Evolutionary conservation across 768 basidiomycete species (phyloP), one percentile per base, ranked within the genome.

Genomic region (Boletus patriciae): DNA sequence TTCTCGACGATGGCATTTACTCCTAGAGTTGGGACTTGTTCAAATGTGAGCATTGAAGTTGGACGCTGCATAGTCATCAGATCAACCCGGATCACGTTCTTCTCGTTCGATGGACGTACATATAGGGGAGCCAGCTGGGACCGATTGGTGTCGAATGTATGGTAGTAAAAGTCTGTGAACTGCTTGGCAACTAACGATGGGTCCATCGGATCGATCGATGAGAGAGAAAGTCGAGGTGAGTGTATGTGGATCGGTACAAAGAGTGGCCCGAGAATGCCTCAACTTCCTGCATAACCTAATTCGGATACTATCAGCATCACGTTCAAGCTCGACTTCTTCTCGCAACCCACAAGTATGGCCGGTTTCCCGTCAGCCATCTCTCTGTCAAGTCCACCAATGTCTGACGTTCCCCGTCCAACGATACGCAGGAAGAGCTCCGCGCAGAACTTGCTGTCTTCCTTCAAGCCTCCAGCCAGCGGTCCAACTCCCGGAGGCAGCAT

Each of bases 351-450:
- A 7, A 40, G 13, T 19, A 65, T 66, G 66, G 54, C 66, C 27
- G 47, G 53, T 41, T 71, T 66, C 57, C 56, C 62, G 47, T n/a
- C 59, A 19, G 34, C 60, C 8, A 43, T 52, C 33, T 57, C 67
- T 45, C 50, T 59, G 50, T 46, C 68, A 60, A 65, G 61, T 42
- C 66, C 68, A 54, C 61, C 68, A 52, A 70, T 69, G 72, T 65
- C 66, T 16, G 73, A 63, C 27, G 29, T 54, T 31, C 54, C 70
- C 1, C 83, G 84, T 52, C 88, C 89, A 29, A 62, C 76, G 8
- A 87, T 94, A 81, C 86, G 90, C 62, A 84, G 91, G 62, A 94
- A 93, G 76, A 90, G 89, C 19, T 91, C 90, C 12, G 90, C 87
- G 12, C 90, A 88, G 75, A 90, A 92, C 72, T 78, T 93, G 46